Percentiles rank a stretch among this genome's conserved stretches.
Conservation (phyloP, 202 grass and related monocot species). For the Musa balbisiana region DNA sequence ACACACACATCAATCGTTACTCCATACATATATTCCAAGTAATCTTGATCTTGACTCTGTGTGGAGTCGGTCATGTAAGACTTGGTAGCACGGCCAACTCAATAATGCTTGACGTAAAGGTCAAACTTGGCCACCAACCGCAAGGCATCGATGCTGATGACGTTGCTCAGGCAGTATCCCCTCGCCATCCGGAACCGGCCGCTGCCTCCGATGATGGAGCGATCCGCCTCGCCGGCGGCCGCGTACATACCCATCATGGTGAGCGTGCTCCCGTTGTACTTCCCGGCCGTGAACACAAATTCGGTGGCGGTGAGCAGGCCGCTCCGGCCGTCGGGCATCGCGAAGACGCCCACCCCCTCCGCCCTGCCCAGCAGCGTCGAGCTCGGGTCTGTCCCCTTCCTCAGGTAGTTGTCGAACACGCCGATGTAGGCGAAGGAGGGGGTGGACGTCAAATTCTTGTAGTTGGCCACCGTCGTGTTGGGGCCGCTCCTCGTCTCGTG, state of each 20-base stretch:
- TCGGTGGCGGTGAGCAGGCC: background rate
- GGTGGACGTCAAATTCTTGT: background rate
- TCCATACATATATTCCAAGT: background rate
- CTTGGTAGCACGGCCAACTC: background rate
- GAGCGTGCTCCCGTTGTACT: conserved; percentile 3
- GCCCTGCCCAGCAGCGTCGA: conserved; percentile 21
- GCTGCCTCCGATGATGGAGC: conserved; percentile 12
- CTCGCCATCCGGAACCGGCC: conserved; percentile 1
- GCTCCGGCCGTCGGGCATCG: background rate
- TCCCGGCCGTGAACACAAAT: background rate
- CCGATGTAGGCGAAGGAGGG: conserved; percentile 5
- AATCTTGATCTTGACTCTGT: background rate
- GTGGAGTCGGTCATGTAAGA: background rate
- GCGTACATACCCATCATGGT: background rate
- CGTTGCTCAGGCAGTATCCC: background rate
- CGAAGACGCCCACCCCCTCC: background rate
- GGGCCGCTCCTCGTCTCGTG: conserved; percentile 19
- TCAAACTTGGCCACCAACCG: background rate
- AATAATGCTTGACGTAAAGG: background rate
- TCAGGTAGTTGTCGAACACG: conserved; percentile 17
- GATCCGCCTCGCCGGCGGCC: background rate
- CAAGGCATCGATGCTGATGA: background rate
- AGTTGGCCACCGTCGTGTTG: conserved; percentile 12
- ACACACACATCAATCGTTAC: no score
- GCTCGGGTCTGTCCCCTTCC: conserved; percentile 13